Evolutionary conservation across 805 yeast genomes (phyloP), one percentile per base, ranked within the genome.

Genomic region (Lipomyces anomalus): DNA sequence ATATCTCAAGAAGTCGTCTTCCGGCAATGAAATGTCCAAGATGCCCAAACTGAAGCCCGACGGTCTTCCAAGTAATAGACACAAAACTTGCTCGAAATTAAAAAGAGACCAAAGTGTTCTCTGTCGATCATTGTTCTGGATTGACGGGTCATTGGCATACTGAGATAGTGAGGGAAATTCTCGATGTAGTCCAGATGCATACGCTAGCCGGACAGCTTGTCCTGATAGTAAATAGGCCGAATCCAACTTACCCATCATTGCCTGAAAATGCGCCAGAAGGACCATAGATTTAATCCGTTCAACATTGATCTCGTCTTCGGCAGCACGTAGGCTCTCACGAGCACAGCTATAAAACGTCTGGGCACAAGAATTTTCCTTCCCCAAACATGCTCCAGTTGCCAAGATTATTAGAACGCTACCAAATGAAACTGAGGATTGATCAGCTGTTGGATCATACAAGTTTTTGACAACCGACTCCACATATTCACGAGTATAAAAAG

Each of bases 151-250:
- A 3, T 41, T 24, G n/a, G 53, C 28, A 33, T 43, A 39, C 18
- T 42, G 35, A 5, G 53, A 49, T 7, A 49, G 36, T 6, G 47
- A 38, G 4, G 53, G 51, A 30, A 49, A 49, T 18, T 49, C 53
- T 7, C 53, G 40, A 28, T 49, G 53, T 17, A 49, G 32, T 1
- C 53, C 53, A 40, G 50, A 49, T 2, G 53, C 51, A 38, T 46
- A 49, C 6, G 51, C 51, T 9, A 49, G 23, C 4, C 53, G 41
- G 5, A 46, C 53, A 11, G 41, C 51, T 23, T 45, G 48, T 9
- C 53, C 53, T 4, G 53, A 43, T 13, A 49, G 28, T n/a, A 24
- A 40, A 32, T 49, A 49, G 4, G 53, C 35, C 2, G 7, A 18
- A 29, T 49, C 46, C 26, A 46, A 5, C 13, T 43, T 46, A 4